phyloP scores from a whole-genome alignment of 768 basidiomycete genomes.

The Leucocoprinus leucothites region DNA sequence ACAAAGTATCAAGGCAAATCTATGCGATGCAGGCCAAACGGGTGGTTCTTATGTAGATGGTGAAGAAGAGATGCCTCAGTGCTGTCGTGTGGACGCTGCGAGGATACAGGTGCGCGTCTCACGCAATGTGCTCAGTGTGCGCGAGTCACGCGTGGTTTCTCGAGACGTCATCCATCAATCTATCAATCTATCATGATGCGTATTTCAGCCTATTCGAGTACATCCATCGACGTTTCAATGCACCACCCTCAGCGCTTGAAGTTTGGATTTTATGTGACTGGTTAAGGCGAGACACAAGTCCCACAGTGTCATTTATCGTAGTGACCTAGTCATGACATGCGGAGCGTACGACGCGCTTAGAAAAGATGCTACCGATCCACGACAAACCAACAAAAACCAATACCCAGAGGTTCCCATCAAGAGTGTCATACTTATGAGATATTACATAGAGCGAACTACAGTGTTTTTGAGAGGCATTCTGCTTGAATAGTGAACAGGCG shows the following conservation, averaged over 20 bases:
- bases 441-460: conserved; percentile 22
- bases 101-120: conserved; percentile 3
- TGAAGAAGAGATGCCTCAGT: conserved; percentile 14
- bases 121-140: not conserved
- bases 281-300: too few species aligned
- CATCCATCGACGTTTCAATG: too few species aligned
- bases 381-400: conserved; percentile 21
- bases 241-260: too few species aligned
- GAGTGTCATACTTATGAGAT: conserved; percentile 14
- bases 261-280: too few species aligned
- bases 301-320: not conserved
- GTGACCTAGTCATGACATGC: conserved; percentile 14
- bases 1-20: conserved; percentile 6
- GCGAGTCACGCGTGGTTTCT: conserved; percentile 2
- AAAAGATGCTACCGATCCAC: conserved; percentile 18
- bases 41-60: conserved; percentile 3
- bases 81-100: conserved; percentile 15
- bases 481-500: not conserved
- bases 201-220: too few species aligned
- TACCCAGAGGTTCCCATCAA: conserved; percentile 24
- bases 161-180: not conserved
- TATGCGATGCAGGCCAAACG: not conserved
- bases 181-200: too few species aligned
- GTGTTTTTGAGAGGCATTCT: not conserved
- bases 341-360: conserved; percentile 18